These are phyloP conservation scores for Moesziomyces antarcticus DNA, from an alignment of 1,284 basidiomycete species.

Conservation along the genomic window DNA sequence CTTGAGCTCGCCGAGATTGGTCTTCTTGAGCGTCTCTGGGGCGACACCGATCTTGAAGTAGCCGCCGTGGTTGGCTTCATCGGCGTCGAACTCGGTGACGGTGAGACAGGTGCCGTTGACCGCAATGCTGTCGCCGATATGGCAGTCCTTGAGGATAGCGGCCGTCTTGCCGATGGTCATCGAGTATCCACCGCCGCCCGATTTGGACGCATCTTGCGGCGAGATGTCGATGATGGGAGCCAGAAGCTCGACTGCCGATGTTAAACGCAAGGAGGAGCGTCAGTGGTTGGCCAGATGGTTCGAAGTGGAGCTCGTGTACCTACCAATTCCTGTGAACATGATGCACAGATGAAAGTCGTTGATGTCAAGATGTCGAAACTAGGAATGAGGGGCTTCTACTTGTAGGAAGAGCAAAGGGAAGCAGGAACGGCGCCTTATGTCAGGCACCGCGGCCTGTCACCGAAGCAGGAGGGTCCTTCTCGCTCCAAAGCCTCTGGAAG, in stretches of 20 bases:
- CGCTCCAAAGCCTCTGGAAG: neutral
- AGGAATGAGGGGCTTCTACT: neutral
- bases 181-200: conserved; percentile 78
- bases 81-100: conserved; percentile 79
- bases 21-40: conserved; percentile 88
- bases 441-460: conserved; percentile 26
- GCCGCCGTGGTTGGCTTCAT: conserved; percentile 60
- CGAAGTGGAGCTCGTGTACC: neutral
- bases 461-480: conserved; percentile 2
- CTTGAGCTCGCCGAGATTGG: conserved; percentile 81
- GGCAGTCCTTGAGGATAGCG: conserved; percentile 87
- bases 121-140: conserved; percentile 93
- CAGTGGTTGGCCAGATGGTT: neutral
- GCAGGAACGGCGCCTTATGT: conserved; percentile 9
- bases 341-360: neutral
- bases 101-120: conserved; percentile 85
- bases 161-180: conserved; percentile 81
- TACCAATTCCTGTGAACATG: conserved; percentile 63
- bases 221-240: conserved; percentile 77
- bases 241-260: conserved; percentile 74
- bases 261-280: neutral
- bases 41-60: conserved; percentile 94
- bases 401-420: neutral
- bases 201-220: conserved; percentile 71
- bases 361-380: neutral